Evolutionary conservation across 495 filamentous ascomycete genomes (phyloP).

Genomic region (Coniosporium apollinis): DNA sequence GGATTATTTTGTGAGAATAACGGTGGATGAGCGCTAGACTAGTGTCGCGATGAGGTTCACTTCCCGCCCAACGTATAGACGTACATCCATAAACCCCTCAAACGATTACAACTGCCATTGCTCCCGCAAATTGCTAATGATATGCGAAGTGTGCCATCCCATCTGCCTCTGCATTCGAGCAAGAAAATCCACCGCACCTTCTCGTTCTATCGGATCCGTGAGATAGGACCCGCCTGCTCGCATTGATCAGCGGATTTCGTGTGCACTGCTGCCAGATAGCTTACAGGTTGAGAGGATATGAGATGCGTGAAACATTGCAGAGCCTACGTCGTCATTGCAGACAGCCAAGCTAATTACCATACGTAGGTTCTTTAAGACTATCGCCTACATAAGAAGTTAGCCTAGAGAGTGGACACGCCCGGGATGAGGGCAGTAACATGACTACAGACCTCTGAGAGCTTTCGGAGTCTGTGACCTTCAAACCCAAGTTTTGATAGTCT

Average conservation of each 20-base stretch:
- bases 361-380: not conserved
- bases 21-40: too few species aligned
- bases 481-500: not conserved
- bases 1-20: too few species aligned
- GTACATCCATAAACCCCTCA: too few species aligned
- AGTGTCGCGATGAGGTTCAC: too few species aligned
- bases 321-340: not conserved
- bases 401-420: not conserved
- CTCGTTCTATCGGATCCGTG: not conserved
- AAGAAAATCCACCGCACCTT: not conserved
- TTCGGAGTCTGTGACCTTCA: conserved; percentile 1
- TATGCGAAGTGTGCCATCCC: not conserved
- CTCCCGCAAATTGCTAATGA: not conserved
- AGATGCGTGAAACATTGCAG: not conserved
- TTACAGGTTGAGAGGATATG: conserved; percentile 5
- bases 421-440: too few species aligned
- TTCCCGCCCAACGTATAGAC: too few species aligned
- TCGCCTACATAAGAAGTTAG: not conserved
- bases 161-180: not conserved
- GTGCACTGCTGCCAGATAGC: not conserved
- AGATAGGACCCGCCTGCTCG: not conserved
- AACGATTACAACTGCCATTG: not conserved
- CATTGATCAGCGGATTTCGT: not conserved
- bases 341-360: conserved; percentile 1
- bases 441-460: not conserved